Evolutionary conservation across 2,329 filamentous ascomycete species (phyloP), one percentile per base, ranked within the genome.

Genomic region (Pseudogymnoascus destructans): DNA sequence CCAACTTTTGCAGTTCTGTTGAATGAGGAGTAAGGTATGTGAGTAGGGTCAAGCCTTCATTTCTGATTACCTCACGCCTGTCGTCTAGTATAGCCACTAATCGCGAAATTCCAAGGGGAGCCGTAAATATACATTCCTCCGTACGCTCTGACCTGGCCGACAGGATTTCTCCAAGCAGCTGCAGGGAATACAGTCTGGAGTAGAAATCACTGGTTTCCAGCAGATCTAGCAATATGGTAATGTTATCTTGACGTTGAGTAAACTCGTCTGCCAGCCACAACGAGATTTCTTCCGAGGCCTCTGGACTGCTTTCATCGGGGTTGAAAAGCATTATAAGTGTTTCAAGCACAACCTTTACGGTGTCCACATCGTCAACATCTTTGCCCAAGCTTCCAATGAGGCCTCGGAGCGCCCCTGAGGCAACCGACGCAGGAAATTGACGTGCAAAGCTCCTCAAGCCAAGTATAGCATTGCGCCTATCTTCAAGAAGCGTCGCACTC

Each of bases 261-360:
- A 98, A 98, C 72, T 97, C 92, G 73, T 98, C 93, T 58, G 93
- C 93, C 60, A 98, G 78, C 90, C 93, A 98, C 25, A 97, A 76
- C 15, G 87, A 87, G 66, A 98, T 95, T 72, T 98, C 93, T 63
- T 97, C 92, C 11, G 92, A 95, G 58, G 92, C 89, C 78, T 97
- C 92, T 30, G 89, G 80, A 77, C 89, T 95, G 68, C 77, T 75
- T 65, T 79, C 76, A 64, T 84, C 84, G 38, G 82, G 82, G 62
- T 73, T 83, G 71, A 97, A 97, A 38, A 98, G 83, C 84, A 95
- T 92, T 70, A 97, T 77, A 66, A 98, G 75, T 46, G 95, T 98
- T 79, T 98, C 93, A 63, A 98, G 78, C 61, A 95, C 87, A 59
- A 95, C 83, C 73, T 96, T 95, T 69, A 95, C 86, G 4, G 95